A percentile compares a stretch with the other conserved stretches of the same genome.
phyloP scores from a whole-genome alignment of 352 stramenopile genomes.

The Phytophthora lateralis region DNA sequence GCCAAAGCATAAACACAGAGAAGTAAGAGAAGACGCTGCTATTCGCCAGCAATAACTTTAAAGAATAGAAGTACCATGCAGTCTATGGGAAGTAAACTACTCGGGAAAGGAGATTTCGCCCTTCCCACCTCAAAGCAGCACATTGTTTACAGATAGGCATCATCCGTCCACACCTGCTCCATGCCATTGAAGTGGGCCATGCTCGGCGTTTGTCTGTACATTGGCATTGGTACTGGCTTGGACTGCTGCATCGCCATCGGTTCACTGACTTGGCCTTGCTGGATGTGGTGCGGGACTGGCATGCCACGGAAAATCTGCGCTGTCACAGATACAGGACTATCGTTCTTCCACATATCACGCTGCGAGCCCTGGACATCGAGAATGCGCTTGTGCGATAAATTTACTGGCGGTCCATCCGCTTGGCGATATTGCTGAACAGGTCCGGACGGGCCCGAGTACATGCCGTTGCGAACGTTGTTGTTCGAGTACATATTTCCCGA shows the following conservation, averaged over 20 bases:
- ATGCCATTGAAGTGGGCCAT: conserved; percentile 59
- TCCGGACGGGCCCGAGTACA: conserved; percentile 26
- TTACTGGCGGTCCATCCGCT: conserved; percentile 41
- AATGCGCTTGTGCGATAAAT: conserved; percentile 61
- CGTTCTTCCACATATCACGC: conserved; percentile 65
- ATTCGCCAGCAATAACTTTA: conserved; percentile 42
- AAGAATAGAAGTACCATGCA: conserved; percentile 27
- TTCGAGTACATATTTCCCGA: conserved; percentile 32
- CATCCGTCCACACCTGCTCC: conserved; percentile 66
- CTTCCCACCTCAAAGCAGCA: conserved; percentile 24
- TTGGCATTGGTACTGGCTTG: conserved; percentile 46
- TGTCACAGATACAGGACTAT: conserved; percentile 67
- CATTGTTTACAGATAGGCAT: conserved; percentile 41
- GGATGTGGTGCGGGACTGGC: conserved; percentile 29
- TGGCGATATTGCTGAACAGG: conserved; percentile 39
- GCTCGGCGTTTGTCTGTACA: conserved; percentile 55
- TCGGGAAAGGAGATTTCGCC: neutral
- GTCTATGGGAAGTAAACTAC: conserved; percentile 32
- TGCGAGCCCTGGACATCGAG: conserved; percentile 58
- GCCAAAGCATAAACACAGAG: conserved; percentile 4
- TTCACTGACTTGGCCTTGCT: conserved; percentile 38
- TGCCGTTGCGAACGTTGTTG: conserved; percentile 26
- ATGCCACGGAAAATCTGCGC: conserved; percentile 59
- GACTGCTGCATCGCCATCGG: conserved; percentile 37
- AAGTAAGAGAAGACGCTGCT: conserved; percentile 31